Evolutionary conservation across 2,329 filamentous ascomycete species (phyloP).

Genomic region (Colletotrichum musae): DNA sequence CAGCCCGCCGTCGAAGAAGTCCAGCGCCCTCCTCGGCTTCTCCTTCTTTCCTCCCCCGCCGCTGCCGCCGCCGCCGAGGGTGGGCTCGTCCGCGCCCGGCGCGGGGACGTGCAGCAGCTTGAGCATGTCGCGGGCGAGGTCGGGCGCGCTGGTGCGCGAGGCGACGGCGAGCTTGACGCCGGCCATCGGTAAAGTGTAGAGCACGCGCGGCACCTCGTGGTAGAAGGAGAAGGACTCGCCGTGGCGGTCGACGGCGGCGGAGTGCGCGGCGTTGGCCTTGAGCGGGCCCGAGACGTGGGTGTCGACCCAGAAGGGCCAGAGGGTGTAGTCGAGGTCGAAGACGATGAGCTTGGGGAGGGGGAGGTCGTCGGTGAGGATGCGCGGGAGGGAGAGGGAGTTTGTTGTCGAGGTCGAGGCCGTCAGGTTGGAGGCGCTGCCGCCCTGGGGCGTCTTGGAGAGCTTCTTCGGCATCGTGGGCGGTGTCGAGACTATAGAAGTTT

Average conservation of each 20-base stretch:
- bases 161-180: conserved; percentile 78
- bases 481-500: background rate
- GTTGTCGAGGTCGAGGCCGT: conserved; percentile 44
- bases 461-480: conserved; percentile 50
- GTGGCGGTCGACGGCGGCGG: conserved; percentile 63
- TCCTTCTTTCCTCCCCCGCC: conserved; percentile 44
- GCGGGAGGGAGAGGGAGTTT: conserved; percentile 50
- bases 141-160: conserved; percentile 84
- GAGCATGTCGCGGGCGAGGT: conserved; percentile 85
- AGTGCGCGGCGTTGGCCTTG: conserved; percentile 60
- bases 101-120: conserved; percentile 76
- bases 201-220: conserved; percentile 75
- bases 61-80: conserved; percentile 44
- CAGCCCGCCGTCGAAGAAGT: conserved; percentile 72
- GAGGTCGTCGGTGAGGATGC: conserved; percentile 67
- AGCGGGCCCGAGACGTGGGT: conserved; percentile 88
- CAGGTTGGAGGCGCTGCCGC: conserved; percentile 45
- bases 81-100: conserved; percentile 43
- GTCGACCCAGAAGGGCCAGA: conserved; percentile 99
- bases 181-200: conserved; percentile 69
- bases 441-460: conserved; percentile 46
- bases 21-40: conserved; percentile 64
- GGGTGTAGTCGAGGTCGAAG: conserved; percentile 97
- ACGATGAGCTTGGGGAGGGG: conserved; percentile 88
- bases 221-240: conserved; percentile 82